Conservation (phyloP, 106 monocot genomes). For the Dioscorea dumetorum region DNA sequence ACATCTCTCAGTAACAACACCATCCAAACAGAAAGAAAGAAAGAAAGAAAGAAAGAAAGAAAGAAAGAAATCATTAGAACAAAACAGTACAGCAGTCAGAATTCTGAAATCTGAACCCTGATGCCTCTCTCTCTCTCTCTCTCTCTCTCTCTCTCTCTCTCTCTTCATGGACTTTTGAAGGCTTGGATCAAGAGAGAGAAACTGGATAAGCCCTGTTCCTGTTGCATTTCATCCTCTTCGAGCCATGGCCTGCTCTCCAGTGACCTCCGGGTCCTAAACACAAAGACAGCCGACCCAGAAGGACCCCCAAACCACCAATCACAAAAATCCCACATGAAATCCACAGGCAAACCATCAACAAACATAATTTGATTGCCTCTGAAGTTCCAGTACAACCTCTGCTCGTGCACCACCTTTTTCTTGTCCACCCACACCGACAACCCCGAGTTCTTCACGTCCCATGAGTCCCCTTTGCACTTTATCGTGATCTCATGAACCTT, state of each 20-base stretch:
- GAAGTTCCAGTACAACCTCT: conserved; percentile 58
- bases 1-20: too few species aligned
- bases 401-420: conserved; percentile 61
- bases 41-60: too few species aligned
- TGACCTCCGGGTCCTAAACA: conserved; percentile 48
- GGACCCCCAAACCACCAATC: conserved; percentile 45
- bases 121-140: too few species aligned
- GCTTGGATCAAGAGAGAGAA: conserved; percentile 69
- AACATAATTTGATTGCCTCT: conserved; percentile 69
- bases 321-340: conserved; percentile 79
- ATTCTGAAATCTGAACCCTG: too few species aligned
- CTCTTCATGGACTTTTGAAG: conserved; percentile 22
- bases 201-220: conserved; percentile 18
- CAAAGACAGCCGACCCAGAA: conserved; percentile 31
- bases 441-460: conserved; percentile 29
- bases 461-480: conserved; percentile 14
- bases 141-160: too few species aligned
- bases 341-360: conserved; percentile 63
- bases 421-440: conserved; percentile 58
- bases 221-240: conserved; percentile 45
- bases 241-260: conserved; percentile 63
- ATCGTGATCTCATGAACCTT: conserved; percentile 53
- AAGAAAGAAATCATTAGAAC: too few species aligned
- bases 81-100: too few species aligned
- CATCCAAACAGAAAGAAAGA: too few species aligned